Evolutionary conservation across 768 basidiomycete species (phyloP).

Genomic region (Mycena filopes): DNA sequence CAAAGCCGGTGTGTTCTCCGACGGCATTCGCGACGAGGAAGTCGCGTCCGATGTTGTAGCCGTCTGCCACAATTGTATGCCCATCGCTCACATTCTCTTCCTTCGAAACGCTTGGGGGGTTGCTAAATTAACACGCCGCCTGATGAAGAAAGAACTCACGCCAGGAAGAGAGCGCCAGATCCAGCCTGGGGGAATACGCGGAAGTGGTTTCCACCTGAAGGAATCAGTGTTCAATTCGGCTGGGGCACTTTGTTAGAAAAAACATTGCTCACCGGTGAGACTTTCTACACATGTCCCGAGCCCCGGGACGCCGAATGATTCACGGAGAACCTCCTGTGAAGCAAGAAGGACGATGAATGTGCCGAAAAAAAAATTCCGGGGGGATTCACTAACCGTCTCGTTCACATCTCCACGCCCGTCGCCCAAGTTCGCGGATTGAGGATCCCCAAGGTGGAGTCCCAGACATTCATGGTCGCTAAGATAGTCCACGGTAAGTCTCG

Average conservation of each 20-base stretch:
- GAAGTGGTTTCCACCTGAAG: slow-evolving; percentile 61
- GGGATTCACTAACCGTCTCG: slow-evolving; percentile 45
- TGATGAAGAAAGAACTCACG: slow-evolving; percentile 53
- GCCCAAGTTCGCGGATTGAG: slow-evolving; percentile 55
- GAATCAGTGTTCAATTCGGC: no score
- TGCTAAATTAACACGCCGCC: neutral
- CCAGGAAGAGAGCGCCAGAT: slow-evolving; percentile 53
- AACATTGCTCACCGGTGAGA: slow-evolving; percentile 53
- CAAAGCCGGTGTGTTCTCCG: slow-evolving; percentile 43
- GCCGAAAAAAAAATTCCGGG: neutral
- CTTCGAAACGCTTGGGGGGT: slow-evolving; percentile 49
- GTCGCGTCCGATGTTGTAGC: slow-evolving; percentile 58
- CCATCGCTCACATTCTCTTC: slow-evolving; percentile 48
- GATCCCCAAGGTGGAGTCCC: slow-evolving; percentile 51
- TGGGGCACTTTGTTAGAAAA: no score
- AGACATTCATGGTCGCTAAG: slow-evolving; percentile 54
- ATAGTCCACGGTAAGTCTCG: no score
- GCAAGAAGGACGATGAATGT: no score
- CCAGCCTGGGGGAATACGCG: slow-evolving; percentile 59
- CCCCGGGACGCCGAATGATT: slow-evolving; percentile 15
- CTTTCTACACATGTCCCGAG: slow-evolving; percentile 52
- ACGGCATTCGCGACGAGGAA: slow-evolving; percentile 45
- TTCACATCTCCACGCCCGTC: slow-evolving; percentile 56
- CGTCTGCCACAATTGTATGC: slow-evolving; percentile 53
- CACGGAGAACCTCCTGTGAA: slow-evolving; percentile 16